Percentiles rank a stretch among this genome's conserved stretches.
These are phyloP conservation scores for Kalmanozyma brasiliensis DNA, from an alignment of 1,284 basidiomycete genomes.

Conservation along the genomic window DNA sequence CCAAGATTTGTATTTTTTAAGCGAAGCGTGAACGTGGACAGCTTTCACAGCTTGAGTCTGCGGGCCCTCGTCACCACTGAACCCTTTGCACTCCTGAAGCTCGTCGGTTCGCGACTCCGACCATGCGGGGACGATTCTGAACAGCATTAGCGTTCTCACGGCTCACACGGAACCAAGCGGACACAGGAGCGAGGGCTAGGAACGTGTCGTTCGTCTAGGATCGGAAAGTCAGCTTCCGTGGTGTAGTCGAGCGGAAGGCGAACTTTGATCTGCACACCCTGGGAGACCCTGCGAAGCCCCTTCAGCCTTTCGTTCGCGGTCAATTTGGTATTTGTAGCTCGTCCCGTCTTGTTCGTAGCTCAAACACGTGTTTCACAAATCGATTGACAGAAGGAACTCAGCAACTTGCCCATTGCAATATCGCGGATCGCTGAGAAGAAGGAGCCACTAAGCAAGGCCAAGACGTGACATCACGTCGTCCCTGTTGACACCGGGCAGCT, in stretches of 20 bases:
- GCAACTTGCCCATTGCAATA: no score
- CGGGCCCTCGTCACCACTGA: neutral
- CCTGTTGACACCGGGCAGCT: constrained; percentile 71
- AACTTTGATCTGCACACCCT: constrained; percentile 2
- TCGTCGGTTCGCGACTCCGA: no score
- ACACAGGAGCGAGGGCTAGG: constrained; percentile 3
- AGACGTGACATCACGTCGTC: constrained; percentile 30
- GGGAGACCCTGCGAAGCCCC: neutral
- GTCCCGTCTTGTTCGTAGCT: no score
- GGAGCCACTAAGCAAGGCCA: constrained; percentile 3
- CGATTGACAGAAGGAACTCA: no score
- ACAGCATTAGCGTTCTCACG: no score
- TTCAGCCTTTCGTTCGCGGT: no score
- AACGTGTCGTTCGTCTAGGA: constrained; percentile 15
- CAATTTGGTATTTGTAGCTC: no score
- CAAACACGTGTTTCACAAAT: no score
- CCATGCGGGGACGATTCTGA: no score
- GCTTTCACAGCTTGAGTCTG: constrained; percentile 9
- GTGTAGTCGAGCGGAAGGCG: neutral
- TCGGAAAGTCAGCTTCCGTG: constrained; percentile 14
- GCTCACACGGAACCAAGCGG: neutral
- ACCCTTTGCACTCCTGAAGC: neutral
- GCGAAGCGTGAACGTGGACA: constrained; percentile 45
- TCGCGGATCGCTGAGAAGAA: no score
- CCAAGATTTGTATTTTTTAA: constrained; percentile 14